Conservation (phyloP, 176 grass and related monocot genomes). For the Rhynchospora pubera region DNA sequence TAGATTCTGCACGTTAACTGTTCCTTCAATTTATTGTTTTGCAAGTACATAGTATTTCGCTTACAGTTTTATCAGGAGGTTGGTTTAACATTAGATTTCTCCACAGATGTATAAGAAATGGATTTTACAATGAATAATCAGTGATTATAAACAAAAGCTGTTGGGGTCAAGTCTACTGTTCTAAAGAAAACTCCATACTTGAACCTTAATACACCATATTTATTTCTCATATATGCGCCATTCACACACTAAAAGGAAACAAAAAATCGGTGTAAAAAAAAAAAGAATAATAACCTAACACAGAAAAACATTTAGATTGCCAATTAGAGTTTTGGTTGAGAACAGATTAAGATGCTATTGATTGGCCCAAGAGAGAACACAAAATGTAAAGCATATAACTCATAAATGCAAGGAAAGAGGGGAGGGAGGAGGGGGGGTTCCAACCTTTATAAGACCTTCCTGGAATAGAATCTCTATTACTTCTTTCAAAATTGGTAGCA, state of each 20-base stretch:
- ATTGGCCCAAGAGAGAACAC: neutral
- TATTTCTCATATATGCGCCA: neutral
- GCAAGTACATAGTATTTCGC: neutral
- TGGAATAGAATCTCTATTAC: slow-evolving; percentile 99
- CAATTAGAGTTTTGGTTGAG: neutral
- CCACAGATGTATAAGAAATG: neutral
- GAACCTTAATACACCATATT: neutral
- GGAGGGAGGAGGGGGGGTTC: neutral
- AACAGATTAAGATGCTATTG: neutral
- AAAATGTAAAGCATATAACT: neutral
- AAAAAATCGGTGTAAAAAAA: neutral
- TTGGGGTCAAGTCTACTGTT: neutral
- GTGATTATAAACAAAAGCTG: neutral
- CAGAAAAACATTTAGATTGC: neutral
- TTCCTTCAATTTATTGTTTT: neutral
- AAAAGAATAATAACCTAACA: neutral
- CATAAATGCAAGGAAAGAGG: neutral
- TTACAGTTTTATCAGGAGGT: neutral
- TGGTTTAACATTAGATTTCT: neutral
- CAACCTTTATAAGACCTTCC: slow-evolving; percentile 97
- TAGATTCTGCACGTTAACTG: neutral
- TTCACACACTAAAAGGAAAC: neutral
- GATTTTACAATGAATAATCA: neutral
- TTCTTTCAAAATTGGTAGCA: slow-evolving; percentile 95
- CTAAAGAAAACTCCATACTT: neutral